A percentile compares a stretch with the other conserved stretches of the same genome.
Conservation (phyloP, 371 early-diverging fungal species). For the Zopfochytrium polystomum region DNA sequence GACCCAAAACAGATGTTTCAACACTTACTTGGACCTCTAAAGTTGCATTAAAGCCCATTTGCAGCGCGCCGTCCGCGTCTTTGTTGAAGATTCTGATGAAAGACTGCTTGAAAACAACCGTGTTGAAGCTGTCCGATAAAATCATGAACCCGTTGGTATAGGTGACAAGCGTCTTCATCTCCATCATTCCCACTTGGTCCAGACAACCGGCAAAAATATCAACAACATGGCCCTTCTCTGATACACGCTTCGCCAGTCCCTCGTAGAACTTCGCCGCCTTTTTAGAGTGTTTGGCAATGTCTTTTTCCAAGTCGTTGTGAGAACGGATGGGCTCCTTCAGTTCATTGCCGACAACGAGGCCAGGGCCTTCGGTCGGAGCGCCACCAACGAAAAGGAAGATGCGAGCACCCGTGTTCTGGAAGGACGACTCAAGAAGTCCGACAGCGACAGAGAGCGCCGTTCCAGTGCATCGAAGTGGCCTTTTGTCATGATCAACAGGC, state of each 20-base stretch:
- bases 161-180: slow-evolving; percentile 94
- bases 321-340: slow-evolving; percentile 94
- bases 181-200: slow-evolving; percentile 95
- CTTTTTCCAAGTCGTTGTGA: slow-evolving; percentile 97
- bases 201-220: slow-evolving; percentile 93
- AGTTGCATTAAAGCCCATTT: slow-evolving; percentile 98
- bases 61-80: slow-evolving; percentile 82
- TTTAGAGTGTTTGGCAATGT: slow-evolving; percentile 86
- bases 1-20: background rate
- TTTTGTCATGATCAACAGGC: slow-evolving; percentile 92
- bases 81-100: slow-evolving; percentile 90
- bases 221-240: slow-evolving; percentile 77
- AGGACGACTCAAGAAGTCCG: slow-evolving; percentile 89
- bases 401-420: slow-evolving; percentile 91
- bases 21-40: slow-evolving; percentile 80
- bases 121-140: slow-evolving; percentile 94
- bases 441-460: slow-evolving; percentile 96
- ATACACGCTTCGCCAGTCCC: slow-evolving; percentile 80
- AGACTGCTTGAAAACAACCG: slow-evolving; percentile 94
- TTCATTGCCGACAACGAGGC: slow-evolving; percentile 90
- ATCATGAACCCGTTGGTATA: slow-evolving; percentile 95
- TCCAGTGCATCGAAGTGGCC: slow-evolving; percentile 97
- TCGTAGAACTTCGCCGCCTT: slow-evolving; percentile 96
- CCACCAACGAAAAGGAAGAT: slow-evolving; percentile 98
- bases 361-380: slow-evolving; percentile 98